Evolutionary conservation across 768 basidiomycete species (phyloP).

Genomic region (Tylopilus sp.): DNA sequence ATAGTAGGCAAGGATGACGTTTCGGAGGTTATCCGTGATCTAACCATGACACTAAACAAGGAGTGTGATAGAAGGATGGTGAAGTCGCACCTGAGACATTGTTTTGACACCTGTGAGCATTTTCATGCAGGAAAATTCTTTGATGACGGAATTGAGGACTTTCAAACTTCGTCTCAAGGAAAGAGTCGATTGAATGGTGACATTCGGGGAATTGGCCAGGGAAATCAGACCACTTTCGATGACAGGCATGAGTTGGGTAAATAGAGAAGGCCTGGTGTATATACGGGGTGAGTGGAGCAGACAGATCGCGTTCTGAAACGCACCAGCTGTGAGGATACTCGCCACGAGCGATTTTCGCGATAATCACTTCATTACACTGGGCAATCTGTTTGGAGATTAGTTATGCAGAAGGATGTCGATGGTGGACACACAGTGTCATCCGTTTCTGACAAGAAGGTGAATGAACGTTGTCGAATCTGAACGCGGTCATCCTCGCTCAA

Average conservation of each 20-base stretch:
- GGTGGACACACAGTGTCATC: constrained; percentile 63
- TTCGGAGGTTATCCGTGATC: constrained; percentile 39
- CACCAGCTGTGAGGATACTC: constrained; percentile 79
- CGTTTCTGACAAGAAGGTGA: constrained; percentile 68
- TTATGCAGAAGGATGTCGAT: not conserved
- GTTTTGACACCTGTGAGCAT: constrained; percentile 64
- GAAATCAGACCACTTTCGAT: constrained; percentile 54
- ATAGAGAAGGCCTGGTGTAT: constrained; percentile 22
- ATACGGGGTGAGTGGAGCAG: not conserved
- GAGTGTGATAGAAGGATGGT: not conserved
- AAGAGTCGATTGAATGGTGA: constrained; percentile 44
- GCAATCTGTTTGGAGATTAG: constrained; percentile 48
- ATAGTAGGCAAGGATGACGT: constrained; percentile 60
- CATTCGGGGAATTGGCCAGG: constrained; percentile 42
- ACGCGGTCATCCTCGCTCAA: constrained; percentile 65
- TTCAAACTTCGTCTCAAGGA: constrained; percentile 58
- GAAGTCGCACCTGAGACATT: constrained; percentile 54
- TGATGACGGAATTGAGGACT: constrained; percentile 61
- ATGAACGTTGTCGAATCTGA: constrained; percentile 60
- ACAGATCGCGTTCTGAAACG: constrained; percentile 11
- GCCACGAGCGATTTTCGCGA: constrained; percentile 71
- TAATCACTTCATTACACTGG: constrained; percentile 69
- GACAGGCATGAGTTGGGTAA: constrained; percentile 43
- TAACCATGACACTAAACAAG: constrained; percentile 2
- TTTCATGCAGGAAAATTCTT: constrained; percentile 68